Evolutionary conservation across 352 stramenopile species (phyloP), one percentile per base, ranked within the genome.

Genomic region (Globisporangium middletonii): DNA sequence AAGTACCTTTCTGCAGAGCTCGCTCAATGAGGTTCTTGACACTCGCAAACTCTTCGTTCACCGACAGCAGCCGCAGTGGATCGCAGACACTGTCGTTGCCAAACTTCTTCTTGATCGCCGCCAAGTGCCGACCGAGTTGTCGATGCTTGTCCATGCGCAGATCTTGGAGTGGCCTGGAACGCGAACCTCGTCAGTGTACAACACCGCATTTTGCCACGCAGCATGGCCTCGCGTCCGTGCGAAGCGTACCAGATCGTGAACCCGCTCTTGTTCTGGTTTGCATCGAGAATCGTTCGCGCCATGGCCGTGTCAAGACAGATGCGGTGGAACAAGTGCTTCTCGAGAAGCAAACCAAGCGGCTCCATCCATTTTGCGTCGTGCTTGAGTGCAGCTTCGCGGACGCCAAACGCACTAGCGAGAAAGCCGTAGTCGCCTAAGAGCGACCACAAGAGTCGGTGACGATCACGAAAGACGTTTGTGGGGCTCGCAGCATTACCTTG

Each of bases 251-350:
- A 58, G 30, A 55, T 63, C 26, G 55, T 65, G 13, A 57, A 63
- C 5, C 54, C 23, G 18, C 18, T 7, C 27, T 41, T 16, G 28
- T 43, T 63, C 35, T 57, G 15, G 12, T 44, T 63, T 9, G 59
- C n/a, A 26, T 44, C n/a, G 41, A 43, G 15, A 1, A 43, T 19
- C 4, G 4, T 11, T 33, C n/a, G 13, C 30, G 48, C 33, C 9
- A 52, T 55, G 26, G 12, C 5, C 15, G 35, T 26, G 27, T 52
- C 42, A 12, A 62, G 18, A 28, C 61, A 64, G 11, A 64, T 47
- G 9, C 57, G 56, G 30, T 65, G 42, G 27, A 41, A 55, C 23
- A 65, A 49, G 11, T 64, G 50, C 38, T 46, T 64, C 27, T 65
- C 61, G 18, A 67, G 55, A 0, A 65, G 18, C 33, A 65, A 18